Conservation (phyloP, 352 stramenopile genomes). For the Plasmopara viticola region DNA sequence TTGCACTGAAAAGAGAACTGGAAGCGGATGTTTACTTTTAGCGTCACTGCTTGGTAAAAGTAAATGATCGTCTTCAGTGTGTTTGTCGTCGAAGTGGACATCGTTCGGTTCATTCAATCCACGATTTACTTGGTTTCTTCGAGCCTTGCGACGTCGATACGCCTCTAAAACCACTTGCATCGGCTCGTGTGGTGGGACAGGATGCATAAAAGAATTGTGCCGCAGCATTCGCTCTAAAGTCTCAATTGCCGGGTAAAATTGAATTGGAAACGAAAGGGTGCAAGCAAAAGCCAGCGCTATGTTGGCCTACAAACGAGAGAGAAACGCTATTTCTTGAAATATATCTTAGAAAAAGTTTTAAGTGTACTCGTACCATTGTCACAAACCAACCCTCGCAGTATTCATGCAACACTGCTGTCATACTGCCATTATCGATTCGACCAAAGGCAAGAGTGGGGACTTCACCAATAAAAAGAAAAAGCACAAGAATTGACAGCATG, state of each 20-base stretch:
- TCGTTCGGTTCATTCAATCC: constrained; percentile 11
- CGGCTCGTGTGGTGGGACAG: constrained; percentile 24
- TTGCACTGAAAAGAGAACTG: constrained; percentile 17
- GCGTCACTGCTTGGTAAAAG: constrained; percentile 13
- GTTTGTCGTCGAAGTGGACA: constrained; percentile 9
- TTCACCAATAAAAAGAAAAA: constrained; percentile 71
- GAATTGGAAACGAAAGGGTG: constrained; percentile 72
- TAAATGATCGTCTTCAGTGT: constrained; percentile 1
- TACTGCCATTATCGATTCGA: constrained; percentile 64
- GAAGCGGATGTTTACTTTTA: constrained; percentile 7
- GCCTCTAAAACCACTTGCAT: constrained; percentile 16
- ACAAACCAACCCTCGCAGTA: constrained; percentile 70
- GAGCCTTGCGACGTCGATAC: constrained; percentile 23
- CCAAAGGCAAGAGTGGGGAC: constrained; percentile 66
- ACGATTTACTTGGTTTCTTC: constrained; percentile 24
- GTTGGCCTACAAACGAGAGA: constrained; percentile 40
- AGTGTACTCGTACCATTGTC: constrained; percentile 27
- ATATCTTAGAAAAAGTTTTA: neutral
- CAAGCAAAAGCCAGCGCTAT: constrained; percentile 65
- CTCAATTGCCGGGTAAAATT: constrained; percentile 74
- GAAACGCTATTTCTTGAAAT: constrained; percentile 1
- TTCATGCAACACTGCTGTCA: constrained; percentile 67
- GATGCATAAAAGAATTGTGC: constrained; percentile 38
- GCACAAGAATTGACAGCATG: constrained; percentile 65
- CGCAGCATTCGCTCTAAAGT: constrained; percentile 57